Evolutionary conservation across 139 green algal species (phyloP), one percentile per base, ranked within the genome.

Genomic region (Edaphochlamys debaryana): DNA sequence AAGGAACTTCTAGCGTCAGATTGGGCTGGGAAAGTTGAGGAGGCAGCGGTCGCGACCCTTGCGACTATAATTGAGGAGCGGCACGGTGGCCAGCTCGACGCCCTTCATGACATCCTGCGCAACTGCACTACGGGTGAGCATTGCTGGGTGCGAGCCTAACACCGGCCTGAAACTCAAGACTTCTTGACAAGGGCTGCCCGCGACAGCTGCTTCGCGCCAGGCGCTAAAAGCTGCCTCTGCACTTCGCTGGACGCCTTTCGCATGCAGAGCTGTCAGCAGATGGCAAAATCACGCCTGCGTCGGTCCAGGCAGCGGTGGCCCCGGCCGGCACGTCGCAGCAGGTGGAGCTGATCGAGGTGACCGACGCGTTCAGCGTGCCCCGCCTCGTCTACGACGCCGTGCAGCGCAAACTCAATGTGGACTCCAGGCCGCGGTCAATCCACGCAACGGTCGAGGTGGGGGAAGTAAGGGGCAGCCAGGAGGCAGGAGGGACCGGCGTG

Each of bases 381-480:
- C 87, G 85, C 23, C 69, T 95, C 6, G 77, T 80, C 23, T 96
- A 92, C 73, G 92, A 96, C 78, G 79, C 89, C 6, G 83, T 95
- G n/a, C 75, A 88, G 50, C 89, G 92, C 40, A 88, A 81, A 58
- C 80, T 95, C 67, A 87, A 89, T 42, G 75, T 83, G 20, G 87
- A 91, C 67, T 86, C 79, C 37, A 48, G 90, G 76, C 79, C 90
- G 9, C 34, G 54, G 5, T 15, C 8, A 3, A 74, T 92, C 4
- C 85, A 89, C 41, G 85, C 85, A 30, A 66, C 69, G 27, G 76
- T 79, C 7, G 62, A 83, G 70, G 80, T 88, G 78, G 23, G 78
- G n/a, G n/a, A n/a, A 63, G 23, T 8, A 50, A 48, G 19, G 23
- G 23, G 15, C 23, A 19, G 22, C 37, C 30, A 50, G 37, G 30